phyloP scores from a whole-genome alignment of 2,329 filamentous ascomycete genomes.

The Ceratocystis cubensis region DNA sequence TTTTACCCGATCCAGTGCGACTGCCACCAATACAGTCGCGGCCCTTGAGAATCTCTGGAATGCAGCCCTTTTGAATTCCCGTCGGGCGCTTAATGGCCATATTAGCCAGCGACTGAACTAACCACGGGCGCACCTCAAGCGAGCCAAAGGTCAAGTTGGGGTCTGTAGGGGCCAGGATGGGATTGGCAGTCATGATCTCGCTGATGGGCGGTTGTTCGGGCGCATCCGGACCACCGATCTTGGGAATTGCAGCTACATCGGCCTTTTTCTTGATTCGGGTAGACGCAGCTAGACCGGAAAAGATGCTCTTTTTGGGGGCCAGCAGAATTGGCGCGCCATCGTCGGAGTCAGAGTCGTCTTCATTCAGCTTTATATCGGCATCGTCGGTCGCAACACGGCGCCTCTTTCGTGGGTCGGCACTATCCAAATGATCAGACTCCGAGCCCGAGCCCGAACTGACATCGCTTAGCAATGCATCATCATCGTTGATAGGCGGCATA shows the following conservation, averaged over 20 bases:
- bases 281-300: slow-evolving; percentile 37
- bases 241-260: slow-evolving; percentile 22
- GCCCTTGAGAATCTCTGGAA: slow-evolving; percentile 82
- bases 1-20: slow-evolving; percentile 93
- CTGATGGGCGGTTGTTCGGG: slow-evolving; percentile 16
- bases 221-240: slow-evolving; percentile 20
- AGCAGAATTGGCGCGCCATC: slow-evolving; percentile 22
- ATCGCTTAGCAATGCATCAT: slow-evolving; percentile 9
- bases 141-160: slow-evolving; percentile 55
- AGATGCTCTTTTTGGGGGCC: slow-evolving; percentile 28
- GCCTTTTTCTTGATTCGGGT: slow-evolving; percentile 39
- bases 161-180: slow-evolving; percentile 41
- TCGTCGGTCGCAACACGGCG: slow-evolving; percentile 25
- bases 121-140: slow-evolving; percentile 69
- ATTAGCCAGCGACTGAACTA: slow-evolving; percentile 63
- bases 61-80: slow-evolving; percentile 82
- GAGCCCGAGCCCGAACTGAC: slow-evolving; percentile 29
- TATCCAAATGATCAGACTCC: slow-evolving; percentile 41
- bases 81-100: slow-evolving; percentile 81
- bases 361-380: slow-evolving; percentile 27
- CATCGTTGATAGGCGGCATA: slow-evolving; percentile 20
- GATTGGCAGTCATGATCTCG: slow-evolving; percentile 25
- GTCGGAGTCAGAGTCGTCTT: slow-evolving; percentile 25
- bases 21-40: slow-evolving; percentile 91
- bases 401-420: slow-evolving; percentile 34